Conservation (phyloP, 2,329 filamentous ascomycete species). For the Colletotrichum shisoi region DNA sequence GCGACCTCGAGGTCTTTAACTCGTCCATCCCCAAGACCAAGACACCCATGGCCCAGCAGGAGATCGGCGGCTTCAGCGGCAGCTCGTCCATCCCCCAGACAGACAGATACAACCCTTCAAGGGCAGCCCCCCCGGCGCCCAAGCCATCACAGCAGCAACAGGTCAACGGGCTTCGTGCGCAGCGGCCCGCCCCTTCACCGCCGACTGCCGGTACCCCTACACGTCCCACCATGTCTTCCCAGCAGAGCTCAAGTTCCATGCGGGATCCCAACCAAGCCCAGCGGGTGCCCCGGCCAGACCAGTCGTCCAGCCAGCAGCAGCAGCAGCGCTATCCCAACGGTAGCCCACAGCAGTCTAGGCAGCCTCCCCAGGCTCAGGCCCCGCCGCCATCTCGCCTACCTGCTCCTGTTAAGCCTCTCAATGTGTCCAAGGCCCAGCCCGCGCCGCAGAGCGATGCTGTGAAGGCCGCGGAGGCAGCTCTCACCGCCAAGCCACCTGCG, state of each 20-base stretch:
- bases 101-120: conserved; percentile 83
- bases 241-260: conserved; percentile 59
- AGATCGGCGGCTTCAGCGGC: conserved; percentile 76
- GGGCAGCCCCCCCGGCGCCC: conserved; percentile 84
- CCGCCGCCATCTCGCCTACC: conserved; percentile 59
- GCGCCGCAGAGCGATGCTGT: conserved; percentile 69
- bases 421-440: conserved; percentile 72
- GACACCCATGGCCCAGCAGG: conserved; percentile 84
- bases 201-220: conserved; percentile 53
- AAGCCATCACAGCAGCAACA: conserved; percentile 64
- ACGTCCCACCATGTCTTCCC: conserved; percentile 59
- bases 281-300: conserved; percentile 58
- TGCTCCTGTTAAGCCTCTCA: conserved; percentile 77
- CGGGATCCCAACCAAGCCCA: conserved; percentile 56
- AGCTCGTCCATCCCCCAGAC: conserved; percentile 55
- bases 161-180: conserved; percentile 68
- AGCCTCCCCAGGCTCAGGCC: conserved; percentile 44
- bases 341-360: conserved; percentile 60
- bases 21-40: conserved; percentile 85
- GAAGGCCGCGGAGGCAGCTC: conserved; percentile 87
- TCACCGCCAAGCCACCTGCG: conserved; percentile 80
- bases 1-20: conserved; percentile 88
- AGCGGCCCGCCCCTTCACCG: conserved; percentile 82
- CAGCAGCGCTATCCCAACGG: conserved; percentile 62
- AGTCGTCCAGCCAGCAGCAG: conserved; percentile 51